Evolutionary conservation across 2,329 filamentous ascomycete genomes (phyloP).

Genomic region (Fusarium praegraminearum): DNA sequence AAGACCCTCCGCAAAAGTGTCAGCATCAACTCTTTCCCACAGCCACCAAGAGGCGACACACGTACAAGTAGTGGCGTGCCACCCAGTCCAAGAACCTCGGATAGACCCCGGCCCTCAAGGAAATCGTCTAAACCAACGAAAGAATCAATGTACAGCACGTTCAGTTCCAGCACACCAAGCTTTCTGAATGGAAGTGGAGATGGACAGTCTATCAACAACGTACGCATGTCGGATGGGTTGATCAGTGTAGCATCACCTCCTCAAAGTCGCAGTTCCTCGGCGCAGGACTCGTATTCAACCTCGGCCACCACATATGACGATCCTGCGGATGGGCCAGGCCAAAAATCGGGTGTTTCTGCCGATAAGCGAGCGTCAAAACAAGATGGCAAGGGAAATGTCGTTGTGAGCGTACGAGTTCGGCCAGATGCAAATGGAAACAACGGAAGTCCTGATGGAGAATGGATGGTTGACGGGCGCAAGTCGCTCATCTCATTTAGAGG

Average conservation of each 20-base stretch:
- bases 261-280: conserved; percentile 90
- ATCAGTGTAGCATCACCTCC: conserved; percentile 84
- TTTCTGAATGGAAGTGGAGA: conserved; percentile 84
- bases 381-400: conserved; percentile 91
- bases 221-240: conserved; percentile 78
- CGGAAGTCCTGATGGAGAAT: conserved; percentile 79
- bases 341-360: conserved; percentile 48
- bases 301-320: conserved; percentile 92
- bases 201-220: conserved; percentile 76
- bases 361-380: conserved; percentile 65
- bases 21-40: conserved; percentile 94
- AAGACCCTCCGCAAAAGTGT: conserved; percentile 85
- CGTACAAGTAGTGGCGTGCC: conserved; percentile 69
- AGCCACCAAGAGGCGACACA: conserved; percentile 79
- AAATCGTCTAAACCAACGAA: conserved; percentile 68
- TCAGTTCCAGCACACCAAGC: conserved; percentile 71
- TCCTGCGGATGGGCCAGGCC: conserved; percentile 66
- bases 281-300: conserved; percentile 91
- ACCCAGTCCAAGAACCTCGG: conserved; percentile 69
- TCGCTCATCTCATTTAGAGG: conserved; percentile 86
- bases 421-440: conserved; percentile 79
- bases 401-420: conserved; percentile 93
- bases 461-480: conserved; percentile 88
- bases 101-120: conserved; percentile 59
- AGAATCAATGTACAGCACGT: conserved; percentile 63